Evolutionary conservation across 2,329 filamentous ascomycete genomes (phyloP), one percentile per base, ranked within the genome.

Genomic region (Botrytis porri): DNA sequence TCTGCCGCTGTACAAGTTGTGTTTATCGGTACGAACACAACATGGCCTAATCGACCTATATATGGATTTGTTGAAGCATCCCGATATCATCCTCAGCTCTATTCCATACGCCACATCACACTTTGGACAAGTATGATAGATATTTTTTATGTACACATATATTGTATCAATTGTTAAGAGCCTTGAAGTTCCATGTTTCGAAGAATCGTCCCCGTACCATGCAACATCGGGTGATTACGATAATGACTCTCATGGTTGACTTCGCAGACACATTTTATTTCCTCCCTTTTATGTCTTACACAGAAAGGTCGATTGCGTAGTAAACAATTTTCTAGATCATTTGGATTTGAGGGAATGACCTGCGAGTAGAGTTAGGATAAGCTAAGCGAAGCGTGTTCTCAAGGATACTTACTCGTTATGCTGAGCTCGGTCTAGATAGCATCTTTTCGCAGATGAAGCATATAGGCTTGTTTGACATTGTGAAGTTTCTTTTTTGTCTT

Each of bases 171-270:
- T n/a, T n/a, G n/a, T n/a, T n/a, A n/a, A n/a, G n/a, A n/a, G n/a
- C n/a, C n/a, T n/a, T n/a, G n/a, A n/a, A n/a, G n/a, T n/a, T 8
- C 14, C n/a, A 54, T 54, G n/a, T 16, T 54, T 29, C 51, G 51
- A 54, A 54, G 18, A 18, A 54, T 54, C 3, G n/a, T 29, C n/a
- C 51, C 51, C 25, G 12, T 54, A 29, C 6, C 25, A 5, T 54
- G 51, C 0, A 29, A 16, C 3, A 6, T 0, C 9, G 0, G 4
- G 10, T 61, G 59, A 3, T 25, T 61, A 6, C 0, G 0, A 37
- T 39, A 25, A 39, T 61, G n/a, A 25, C 20, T 39, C 4, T 1
- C 0, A 61, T 37, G 35, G 5, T 25, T 8, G 20, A 39, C 39
- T 2, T 61, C 0, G 59, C 59, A 61, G 2, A 32, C 29, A 18